Conservation (phyloP, 2,329 filamentous ascomycete species). For the Ceratocystis papillata region DNA sequence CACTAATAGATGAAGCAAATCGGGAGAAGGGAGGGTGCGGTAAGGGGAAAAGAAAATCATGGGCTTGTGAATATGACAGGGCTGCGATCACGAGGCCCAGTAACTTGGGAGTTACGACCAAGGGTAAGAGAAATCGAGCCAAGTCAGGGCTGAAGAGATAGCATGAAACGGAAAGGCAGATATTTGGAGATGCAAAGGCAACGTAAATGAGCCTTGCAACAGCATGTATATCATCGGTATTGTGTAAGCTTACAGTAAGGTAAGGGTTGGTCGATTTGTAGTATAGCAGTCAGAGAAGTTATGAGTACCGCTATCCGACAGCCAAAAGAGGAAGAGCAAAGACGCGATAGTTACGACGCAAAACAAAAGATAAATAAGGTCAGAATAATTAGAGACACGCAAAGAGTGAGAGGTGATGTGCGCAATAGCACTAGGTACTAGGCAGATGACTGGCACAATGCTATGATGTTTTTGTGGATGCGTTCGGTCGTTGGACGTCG, state of each 20-base stretch:
- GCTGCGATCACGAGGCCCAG: neutral
- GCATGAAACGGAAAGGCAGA: neutral
- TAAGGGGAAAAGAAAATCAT: slow-evolving; percentile 4
- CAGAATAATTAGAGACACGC: neutral
- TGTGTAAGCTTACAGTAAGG: slow-evolving; percentile 4
- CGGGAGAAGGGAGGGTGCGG: neutral
- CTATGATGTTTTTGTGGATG: neutral
- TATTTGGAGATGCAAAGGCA: neutral
- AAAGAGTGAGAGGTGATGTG: neutral
- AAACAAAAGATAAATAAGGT: neutral
- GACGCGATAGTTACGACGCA: neutral
- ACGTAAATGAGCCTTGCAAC: neutral
- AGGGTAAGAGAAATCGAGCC: neutral
- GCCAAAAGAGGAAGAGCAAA: neutral
- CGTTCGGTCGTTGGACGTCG: slow-evolving; percentile 3
- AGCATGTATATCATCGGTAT: neutral
- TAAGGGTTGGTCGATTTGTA: neutral
- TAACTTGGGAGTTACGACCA: neutral
- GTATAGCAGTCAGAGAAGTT: neutral
- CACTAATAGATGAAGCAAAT: neutral
- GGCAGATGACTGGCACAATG: neutral
- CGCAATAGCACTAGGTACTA: neutral
- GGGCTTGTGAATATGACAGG: neutral
- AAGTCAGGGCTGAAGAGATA: neutral
- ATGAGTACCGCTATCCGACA: neutral